Evolutionary conservation across 768 basidiomycete genomes (phyloP), one percentile per base, ranked within the genome.

Genomic region (Boletus rubropictus): DNA sequence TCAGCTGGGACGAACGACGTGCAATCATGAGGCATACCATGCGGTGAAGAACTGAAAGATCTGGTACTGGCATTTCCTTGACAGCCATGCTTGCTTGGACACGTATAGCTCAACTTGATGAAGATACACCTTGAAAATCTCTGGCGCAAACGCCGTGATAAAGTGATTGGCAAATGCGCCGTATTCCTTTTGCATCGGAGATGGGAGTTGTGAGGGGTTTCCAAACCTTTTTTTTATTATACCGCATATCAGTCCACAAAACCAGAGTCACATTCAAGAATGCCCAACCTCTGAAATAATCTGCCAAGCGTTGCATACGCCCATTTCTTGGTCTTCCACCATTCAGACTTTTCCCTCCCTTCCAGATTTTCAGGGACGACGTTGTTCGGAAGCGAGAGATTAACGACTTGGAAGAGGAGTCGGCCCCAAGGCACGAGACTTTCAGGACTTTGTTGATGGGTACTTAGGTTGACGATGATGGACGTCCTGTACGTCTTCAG

Each of bases 311-410:
- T 81, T n/a, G 76, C 79, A 60, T 84, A 92, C 1, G 91, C 88
- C 92, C 91, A 94, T 62, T 95, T 95, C 70, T 94, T 94, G 8
- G 85, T 78, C 61, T 84, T 85, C 86, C 89, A 90, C 91, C 92
- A 95, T 57, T 89, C 86, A 38, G 74, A 79, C 39, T 73, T 74
- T 69, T 92, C 89, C 29, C 86, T 72, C 14, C 86, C 85, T 5
- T 90, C 86, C 51, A 81, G 78, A 47, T 87, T 81, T 24, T 75
- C 79, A 2, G 87, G 84, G 0, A 90, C 76, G 18, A 73, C 76
- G 3, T 81, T 79, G 43, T 71, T 67, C 0, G 86, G 86, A 24
- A 92, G 71, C 48, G 75, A 72, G 35, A 89, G 67, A 52, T 85
- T 82, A n/a, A 93, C 77, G 17, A 92, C 77, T 41, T 77, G 73